Percentiles rank a stretch among this genome's conserved stretches.
phyloP scores from a whole-genome alignment of 163 green algal genomes.

The Prototheca wickerhamii region DNA sequence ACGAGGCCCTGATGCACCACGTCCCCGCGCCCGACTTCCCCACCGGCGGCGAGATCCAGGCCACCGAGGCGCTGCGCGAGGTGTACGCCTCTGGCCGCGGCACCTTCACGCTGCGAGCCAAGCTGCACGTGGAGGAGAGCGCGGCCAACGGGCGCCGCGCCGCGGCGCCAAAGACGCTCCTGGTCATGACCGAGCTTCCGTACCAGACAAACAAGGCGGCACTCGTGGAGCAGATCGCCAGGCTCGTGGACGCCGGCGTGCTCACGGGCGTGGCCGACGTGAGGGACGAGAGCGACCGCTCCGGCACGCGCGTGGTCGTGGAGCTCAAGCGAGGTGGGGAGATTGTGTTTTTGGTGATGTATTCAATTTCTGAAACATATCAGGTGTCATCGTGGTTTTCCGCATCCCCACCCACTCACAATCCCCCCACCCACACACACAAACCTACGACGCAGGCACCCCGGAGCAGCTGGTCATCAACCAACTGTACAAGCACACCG shows the following conservation, averaged over 20 bases:
- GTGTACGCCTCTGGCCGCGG: conserved; percentile 71
- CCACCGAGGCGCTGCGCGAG: conserved; percentile 37
- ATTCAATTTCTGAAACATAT: conserved; percentile 2
- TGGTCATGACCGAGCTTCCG: conserved; percentile 91
- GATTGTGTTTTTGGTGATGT: not conserved
- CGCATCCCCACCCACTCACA: not conserved
- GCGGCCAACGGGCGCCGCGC: not conserved
- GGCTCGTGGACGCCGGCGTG: conserved; percentile 54
- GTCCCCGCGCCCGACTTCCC: conserved; percentile 92
- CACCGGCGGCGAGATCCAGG: conserved; percentile 72
- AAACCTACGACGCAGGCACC: conserved; percentile 5
- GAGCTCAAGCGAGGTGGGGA: conserved; percentile 54
- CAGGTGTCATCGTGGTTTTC: not conserved
- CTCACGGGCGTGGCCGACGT: conserved; percentile 79
- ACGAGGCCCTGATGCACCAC: conserved; percentile 69
- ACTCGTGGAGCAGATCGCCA: conserved; percentile 63
- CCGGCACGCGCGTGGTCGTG: conserved; percentile 85
- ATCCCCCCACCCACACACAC: not conserved
- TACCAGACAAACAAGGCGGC: conserved; percentile 83
- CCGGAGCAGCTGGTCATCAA: conserved; percentile 60
- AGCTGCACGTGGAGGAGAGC: conserved; percentile 60
- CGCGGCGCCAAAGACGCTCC: not conserved
- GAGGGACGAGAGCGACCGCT: conserved; percentile 85
- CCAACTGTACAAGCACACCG: conserved; percentile 74
- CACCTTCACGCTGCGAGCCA: conserved; percentile 61